These are phyloP conservation scores for Babesia divergens DNA, from an alignment of 169 alveolate species.

Conservation along the genomic window DNA sequence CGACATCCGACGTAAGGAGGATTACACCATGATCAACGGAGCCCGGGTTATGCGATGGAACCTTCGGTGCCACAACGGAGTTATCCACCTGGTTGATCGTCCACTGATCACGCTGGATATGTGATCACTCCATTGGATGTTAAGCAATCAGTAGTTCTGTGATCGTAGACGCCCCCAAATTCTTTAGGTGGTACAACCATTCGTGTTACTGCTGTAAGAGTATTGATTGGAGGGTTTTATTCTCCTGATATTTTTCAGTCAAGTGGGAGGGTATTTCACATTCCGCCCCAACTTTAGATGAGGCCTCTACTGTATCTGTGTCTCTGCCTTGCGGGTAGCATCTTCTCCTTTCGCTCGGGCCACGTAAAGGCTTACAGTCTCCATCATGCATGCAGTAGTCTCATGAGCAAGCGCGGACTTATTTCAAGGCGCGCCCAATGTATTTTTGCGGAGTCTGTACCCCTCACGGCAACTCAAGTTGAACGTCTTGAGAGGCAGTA, in stretches of 20 bases:
- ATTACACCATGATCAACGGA: slow-evolving; percentile 60
- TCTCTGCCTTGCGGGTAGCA: too few relatives aligned
- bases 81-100: slow-evolving; percentile 70
- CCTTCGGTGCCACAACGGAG: slow-evolving; percentile 77
- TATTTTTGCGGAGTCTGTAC: slow-evolving; percentile 3
- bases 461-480: slow-evolving; percentile 7
- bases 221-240: too few relatives aligned
- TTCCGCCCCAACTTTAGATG: too few relatives aligned
- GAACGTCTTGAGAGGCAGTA: slow-evolving; percentile 18
- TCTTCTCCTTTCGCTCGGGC: neutral
- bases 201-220: too few relatives aligned
- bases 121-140: too few relatives aligned
- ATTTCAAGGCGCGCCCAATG: neutral
- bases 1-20: slow-evolving; percentile 52
- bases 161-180: too few relatives aligned
- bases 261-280: too few relatives aligned
- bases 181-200: too few relatives aligned
- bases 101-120: slow-evolving; percentile 48
- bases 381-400: neutral
- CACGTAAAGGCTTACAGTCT: neutral
- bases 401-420: neutral
- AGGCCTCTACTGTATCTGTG: too few relatives aligned
- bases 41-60: slow-evolving; percentile 72
- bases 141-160: too few relatives aligned
- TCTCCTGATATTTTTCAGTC: too few relatives aligned